Evolutionary conservation across 1,284 basidiomycete genomes (phyloP).

Genomic region (Malassezia restricta): DNA sequence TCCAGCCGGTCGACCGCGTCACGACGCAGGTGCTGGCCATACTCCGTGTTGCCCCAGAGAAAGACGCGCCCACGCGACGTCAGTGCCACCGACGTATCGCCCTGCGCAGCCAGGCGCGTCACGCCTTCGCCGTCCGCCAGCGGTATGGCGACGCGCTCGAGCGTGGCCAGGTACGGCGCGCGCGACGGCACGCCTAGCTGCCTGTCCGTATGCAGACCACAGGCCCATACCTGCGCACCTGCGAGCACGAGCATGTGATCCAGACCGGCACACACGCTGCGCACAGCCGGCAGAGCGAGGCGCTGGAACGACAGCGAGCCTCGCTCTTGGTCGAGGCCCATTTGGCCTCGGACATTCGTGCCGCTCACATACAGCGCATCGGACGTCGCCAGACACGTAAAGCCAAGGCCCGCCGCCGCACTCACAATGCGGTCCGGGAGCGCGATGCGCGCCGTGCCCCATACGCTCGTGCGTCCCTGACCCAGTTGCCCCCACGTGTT

Average conservation of each 20-base stretch:
- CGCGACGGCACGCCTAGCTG: slow-evolving; percentile 20
- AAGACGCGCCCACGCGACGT: slow-evolving; percentile 13
- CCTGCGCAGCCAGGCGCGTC: slow-evolving; percentile 16
- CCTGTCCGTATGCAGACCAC: slow-evolving; percentile 27
- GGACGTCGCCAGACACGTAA: neutral
- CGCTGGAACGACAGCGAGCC: neutral
- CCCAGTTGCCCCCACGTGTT: slow-evolving; percentile 5
- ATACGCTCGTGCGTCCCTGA: no score
- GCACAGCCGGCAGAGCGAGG: neutral
- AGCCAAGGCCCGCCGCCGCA: slow-evolving; percentile 7
- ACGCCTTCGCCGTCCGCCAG: neutral
- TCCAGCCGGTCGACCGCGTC: neutral
- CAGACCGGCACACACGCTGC: slow-evolving; percentile 1
- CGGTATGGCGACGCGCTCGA: neutral
- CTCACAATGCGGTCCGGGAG: neutral
- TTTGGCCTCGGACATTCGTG: slow-evolving; percentile 7
- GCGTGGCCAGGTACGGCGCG: slow-evolving; percentile 7
- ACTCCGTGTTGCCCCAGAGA: slow-evolving; percentile 34
- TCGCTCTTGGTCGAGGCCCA: neutral
- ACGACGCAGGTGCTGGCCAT: slow-evolving; percentile 19
- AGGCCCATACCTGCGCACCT: neutral
- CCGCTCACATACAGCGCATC: slow-evolving; percentile 3
- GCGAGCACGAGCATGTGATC: slow-evolving; percentile 11
- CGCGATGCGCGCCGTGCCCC: no score
- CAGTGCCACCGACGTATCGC: slow-evolving; percentile 25